phyloP scores from a whole-genome alignment of 768 basidiomycete species.

The Tricholoma sp. region DNA sequence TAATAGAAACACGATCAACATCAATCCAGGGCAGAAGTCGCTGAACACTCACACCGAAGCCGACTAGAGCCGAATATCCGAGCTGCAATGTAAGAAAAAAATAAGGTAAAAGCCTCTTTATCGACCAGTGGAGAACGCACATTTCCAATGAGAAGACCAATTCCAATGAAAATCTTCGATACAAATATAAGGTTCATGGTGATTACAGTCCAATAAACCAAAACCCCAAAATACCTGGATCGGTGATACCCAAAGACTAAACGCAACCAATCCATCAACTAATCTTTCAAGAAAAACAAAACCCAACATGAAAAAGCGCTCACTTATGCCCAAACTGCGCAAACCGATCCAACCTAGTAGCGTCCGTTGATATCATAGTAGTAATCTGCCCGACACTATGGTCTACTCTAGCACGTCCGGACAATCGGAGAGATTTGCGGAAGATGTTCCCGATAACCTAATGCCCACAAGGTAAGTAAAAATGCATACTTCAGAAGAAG shows the following conservation, averaged over 20 bases:
- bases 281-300: not conserved
- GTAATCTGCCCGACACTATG: slow-evolving; percentile 44
- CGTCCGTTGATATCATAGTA: slow-evolving; percentile 45
- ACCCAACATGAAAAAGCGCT: not conserved
- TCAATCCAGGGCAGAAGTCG: slow-evolving; percentile 4
- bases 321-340: slow-evolving; percentile 24
- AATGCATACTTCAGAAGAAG: no score
- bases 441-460: slow-evolving; percentile 33
- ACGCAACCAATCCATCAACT: not conserved
- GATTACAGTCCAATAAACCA: not conserved
- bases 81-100: slow-evolving; percentile 31
- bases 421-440: slow-evolving; percentile 48
- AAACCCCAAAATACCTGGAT: slow-evolving; percentile 18
- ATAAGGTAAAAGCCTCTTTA: not conserved
- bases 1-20: slow-evolving; percentile 12
- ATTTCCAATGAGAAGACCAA: slow-evolving; percentile 57
- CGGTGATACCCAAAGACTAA: slow-evolving; percentile 28
- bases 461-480: no score
- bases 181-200: not conserved
- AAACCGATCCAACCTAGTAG: slow-evolving; percentile 35
- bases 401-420: slow-evolving; percentile 36
- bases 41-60: slow-evolving; percentile 35
- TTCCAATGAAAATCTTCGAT: slow-evolving; percentile 45
- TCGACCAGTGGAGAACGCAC: slow-evolving; percentile 25
- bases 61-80: slow-evolving; percentile 67